phyloP scores from a whole-genome alignment of 495 filamentous ascomycete species.

The Polyplosphaeria fusca region DNA sequence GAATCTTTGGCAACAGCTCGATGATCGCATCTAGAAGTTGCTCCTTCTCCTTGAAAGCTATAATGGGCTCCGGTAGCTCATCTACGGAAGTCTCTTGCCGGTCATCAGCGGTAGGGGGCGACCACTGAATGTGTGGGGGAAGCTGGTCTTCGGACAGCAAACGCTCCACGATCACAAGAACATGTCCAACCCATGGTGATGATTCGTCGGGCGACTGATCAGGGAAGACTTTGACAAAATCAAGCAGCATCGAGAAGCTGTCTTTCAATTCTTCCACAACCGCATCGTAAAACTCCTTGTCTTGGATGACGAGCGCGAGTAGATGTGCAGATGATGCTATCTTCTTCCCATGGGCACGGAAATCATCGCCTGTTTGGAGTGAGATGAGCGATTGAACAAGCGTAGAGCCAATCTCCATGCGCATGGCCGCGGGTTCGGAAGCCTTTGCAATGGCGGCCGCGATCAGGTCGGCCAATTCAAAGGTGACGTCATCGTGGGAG shows the following conservation, averaged over 20 bases:
- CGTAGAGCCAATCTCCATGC: constrained; percentile 74
- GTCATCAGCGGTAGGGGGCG: constrained; percentile 48
- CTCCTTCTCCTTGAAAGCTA: constrained; percentile 63
- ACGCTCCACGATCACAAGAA: constrained; percentile 86
- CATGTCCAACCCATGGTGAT: constrained; percentile 87
- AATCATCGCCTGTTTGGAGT: constrained; percentile 68
- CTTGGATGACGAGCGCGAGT: constrained; percentile 80
- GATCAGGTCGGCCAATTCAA: constrained; percentile 86
- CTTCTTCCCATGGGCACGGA: constrained; percentile 68
- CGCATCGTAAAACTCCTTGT: constrained; percentile 73
- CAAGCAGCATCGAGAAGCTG: constrained; percentile 70
- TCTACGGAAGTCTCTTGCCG: constrained; percentile 51
- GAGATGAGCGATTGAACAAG: constrained; percentile 87
- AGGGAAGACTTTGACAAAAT: constrained; percentile 73
- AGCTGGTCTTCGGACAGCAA: constrained; percentile 83
- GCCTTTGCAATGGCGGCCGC: constrained; percentile 69
- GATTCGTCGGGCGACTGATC: constrained; percentile 66
- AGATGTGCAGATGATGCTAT: constrained; percentile 93
- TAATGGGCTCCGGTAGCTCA: constrained; percentile 57
- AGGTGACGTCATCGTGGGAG: constrained; percentile 81
- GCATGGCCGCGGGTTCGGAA: constrained; percentile 58
- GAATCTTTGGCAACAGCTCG: constrained; percentile 77
- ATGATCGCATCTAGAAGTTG: constrained; percentile 71
- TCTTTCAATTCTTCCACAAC: constrained; percentile 72
- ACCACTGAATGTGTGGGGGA: constrained; percentile 70